Evolutionary conservation across 1,284 basidiomycete species (phyloP).

Genomic region (Coriolopsis trogii): DNA sequence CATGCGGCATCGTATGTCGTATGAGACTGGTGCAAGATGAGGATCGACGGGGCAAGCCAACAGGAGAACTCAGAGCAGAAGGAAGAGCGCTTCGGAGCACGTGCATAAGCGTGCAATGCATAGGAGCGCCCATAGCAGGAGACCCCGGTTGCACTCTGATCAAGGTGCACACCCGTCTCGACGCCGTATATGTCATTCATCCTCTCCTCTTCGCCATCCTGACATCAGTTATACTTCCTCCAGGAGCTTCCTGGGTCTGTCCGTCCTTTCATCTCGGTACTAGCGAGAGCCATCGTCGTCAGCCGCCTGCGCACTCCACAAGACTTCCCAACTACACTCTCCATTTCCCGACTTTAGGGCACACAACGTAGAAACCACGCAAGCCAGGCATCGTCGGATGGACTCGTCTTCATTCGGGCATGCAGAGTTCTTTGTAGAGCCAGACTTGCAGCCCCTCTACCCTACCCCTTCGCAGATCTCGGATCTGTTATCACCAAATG

Average conservation of each 20-base stretch:
- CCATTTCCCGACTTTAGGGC: conserved; percentile 4
- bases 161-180: neutral
- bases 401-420: conserved; percentile 27
- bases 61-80: neutral
- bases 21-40: neutral
- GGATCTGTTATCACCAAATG: conserved; percentile 62
- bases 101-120: neutral
- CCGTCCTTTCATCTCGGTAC: no score
- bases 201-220: neutral
- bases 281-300: conserved; percentile 7
- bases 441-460: conserved; percentile 76
- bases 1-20: conserved; percentile 35
- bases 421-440: conserved; percentile 65
- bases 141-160: neutral
- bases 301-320: conserved; percentile 1
- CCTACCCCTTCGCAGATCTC: conserved; percentile 67
- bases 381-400: conserved; percentile 14
- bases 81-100: neutral
- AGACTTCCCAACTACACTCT: conserved; percentile 1
- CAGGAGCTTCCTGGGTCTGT: no score
- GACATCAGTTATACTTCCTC: no score
- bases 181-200: conserved; percentile 5
- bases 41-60: neutral
- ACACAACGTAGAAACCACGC: neutral
- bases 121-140: conserved; percentile 1